Percentiles rank a stretch among this genome's conserved stretches.
These are phyloP conservation scores for Ceratobasidium sp. DNA, from an alignment of 1,284 basidiomycete species.

Conservation along the genomic window DNA sequence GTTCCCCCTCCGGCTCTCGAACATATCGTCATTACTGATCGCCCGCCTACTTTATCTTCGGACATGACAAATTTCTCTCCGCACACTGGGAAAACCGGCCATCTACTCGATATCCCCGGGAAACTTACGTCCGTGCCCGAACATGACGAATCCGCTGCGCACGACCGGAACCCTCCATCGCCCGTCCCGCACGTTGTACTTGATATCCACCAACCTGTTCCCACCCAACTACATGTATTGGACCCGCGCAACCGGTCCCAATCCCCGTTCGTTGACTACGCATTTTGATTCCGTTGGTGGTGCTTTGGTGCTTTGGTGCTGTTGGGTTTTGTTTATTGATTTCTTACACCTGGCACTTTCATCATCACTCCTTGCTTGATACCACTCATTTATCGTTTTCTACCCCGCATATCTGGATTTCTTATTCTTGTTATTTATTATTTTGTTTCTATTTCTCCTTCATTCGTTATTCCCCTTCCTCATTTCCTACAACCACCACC, in stretches of 20 bases:
- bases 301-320: neutral
- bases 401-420: neutral
- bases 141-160: constrained; percentile 15
- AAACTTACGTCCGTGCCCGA: constrained; percentile 32
- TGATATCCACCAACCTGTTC: constrained; percentile 34
- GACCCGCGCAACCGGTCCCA: neutral
- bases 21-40: constrained; percentile 40
- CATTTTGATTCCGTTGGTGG: constrained; percentile 2
- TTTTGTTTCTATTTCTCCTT: neutral
- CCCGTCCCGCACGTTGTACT: constrained; percentile 19
- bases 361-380: neutral
- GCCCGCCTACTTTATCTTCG: constrained; percentile 22
- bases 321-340: neutral
- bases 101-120: neutral
- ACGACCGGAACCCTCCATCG: constrained; percentile 3
- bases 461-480: neutral
- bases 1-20: constrained; percentile 36
- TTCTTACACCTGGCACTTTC: neutral
- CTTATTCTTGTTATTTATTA: neutral
- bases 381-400: neutral
- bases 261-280: constrained; percentile 16
- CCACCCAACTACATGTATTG: neutral
- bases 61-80: constrained; percentile 19
- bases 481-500: neutral
- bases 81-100: constrained; percentile 20